These are phyloP conservation scores for Dioscorea alata DNA, from an alignment of 106 monocot species.

Conservation along the genomic window DNA sequence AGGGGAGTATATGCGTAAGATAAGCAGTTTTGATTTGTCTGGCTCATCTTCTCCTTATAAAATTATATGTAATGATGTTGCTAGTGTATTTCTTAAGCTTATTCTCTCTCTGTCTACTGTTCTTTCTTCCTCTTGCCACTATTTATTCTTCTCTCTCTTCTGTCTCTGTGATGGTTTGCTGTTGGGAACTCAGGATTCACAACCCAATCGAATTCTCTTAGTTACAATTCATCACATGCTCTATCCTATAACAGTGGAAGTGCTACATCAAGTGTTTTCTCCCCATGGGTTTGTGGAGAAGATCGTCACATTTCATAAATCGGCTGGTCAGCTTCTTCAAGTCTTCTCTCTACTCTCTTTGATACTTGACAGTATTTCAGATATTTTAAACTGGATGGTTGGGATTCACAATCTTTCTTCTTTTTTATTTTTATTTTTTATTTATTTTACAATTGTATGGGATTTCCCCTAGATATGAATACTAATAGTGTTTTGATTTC, in stretches of 20 bases:
- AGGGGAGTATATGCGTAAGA: no score
- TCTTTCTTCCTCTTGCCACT: slow-evolving; percentile 24
- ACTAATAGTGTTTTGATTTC: no score
- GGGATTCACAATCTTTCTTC: background rate
- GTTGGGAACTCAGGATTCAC: slow-evolving; percentile 61
- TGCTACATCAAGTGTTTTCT: slow-evolving; percentile 94
- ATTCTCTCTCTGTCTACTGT: slow-evolving; percentile 29
- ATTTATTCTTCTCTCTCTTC: slow-evolving; percentile 40
- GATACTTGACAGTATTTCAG: background rate
- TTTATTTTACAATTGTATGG: no score
- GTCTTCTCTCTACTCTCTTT: slow-evolving; percentile 15
- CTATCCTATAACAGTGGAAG: slow-evolving; percentile 89
- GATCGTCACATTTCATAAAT: slow-evolving; percentile 93
- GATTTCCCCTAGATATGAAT: no score
- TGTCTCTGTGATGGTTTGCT: slow-evolving; percentile 47
- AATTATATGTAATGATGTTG: background rate
- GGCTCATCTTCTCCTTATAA: no score
- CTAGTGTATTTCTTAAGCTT: background rate
- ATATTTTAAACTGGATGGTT: background rate
- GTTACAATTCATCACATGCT: slow-evolving; percentile 86
- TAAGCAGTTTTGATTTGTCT: no score
- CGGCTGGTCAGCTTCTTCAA: slow-evolving; percentile 71
- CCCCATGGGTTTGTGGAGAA: slow-evolving; percentile 91
- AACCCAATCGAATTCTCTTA: slow-evolving; percentile 93
- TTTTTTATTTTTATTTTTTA: no score